Evolutionary conservation across 306 rosid genomes (phyloP).

Genomic region (Castanea crenata): DNA sequence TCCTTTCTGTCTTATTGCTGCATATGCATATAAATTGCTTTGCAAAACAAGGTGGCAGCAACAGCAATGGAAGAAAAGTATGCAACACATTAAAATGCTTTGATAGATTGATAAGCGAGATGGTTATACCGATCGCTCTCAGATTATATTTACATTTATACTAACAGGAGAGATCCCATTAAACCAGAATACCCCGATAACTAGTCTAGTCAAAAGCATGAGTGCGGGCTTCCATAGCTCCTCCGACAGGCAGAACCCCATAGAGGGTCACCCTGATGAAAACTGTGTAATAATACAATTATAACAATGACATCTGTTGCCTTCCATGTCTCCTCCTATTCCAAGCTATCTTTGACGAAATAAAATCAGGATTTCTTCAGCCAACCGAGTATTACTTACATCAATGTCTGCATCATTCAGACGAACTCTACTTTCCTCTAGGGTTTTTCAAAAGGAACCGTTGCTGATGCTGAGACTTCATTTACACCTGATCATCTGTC

Average conservation of each 20-base stretch:
- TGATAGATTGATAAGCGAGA: constrained; percentile 24
- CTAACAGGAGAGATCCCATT: constrained; percentile 24
- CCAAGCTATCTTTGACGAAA: constrained; percentile 34
- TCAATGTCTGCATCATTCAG: constrained; percentile 23
- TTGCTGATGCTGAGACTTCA: constrained; percentile 32
- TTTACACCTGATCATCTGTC: constrained; percentile 43
- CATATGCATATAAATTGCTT: neutral
- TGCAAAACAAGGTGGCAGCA: neutral
- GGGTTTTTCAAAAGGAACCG: constrained; percentile 29
- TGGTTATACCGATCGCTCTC: constrained; percentile 26
- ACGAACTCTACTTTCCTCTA: constrained; percentile 27
- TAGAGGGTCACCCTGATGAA: constrained; percentile 19
- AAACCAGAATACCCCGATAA: constrained; percentile 29
- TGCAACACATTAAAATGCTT: neutral
- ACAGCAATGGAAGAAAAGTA: neutral
- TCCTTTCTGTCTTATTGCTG: neutral
- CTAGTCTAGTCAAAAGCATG: constrained; percentile 30
- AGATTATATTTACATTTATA: constrained; percentile 43
- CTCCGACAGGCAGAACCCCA: constrained; percentile 26
- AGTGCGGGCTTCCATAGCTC: constrained; percentile 32
- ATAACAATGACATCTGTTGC: neutral
- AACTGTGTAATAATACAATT: constrained; percentile 20
- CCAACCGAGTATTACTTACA: constrained; percentile 24
- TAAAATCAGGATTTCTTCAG: constrained; percentile 30
- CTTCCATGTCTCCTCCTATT: constrained; percentile 15